Percentiles rank a stretch among this genome's conserved stretches.
These are phyloP conservation scores for Pythium scleroteichum DNA, from an alignment of 352 stramenopile genomes.

Conservation along the genomic window DNA sequence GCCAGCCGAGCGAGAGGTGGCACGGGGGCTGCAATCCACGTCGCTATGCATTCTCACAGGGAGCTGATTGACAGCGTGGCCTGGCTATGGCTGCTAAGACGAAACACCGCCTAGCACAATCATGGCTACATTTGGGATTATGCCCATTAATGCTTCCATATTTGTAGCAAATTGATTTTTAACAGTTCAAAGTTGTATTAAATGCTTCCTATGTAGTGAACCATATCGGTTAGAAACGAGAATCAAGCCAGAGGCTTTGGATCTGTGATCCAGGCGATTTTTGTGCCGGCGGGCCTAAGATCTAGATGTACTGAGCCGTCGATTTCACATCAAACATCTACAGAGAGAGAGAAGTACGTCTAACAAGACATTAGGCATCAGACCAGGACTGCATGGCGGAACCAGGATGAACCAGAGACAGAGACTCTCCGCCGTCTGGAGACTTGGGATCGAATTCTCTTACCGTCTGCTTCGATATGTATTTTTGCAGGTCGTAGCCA, in stretches of 20 bases:
- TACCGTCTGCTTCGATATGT: no score
- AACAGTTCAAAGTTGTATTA: no score
- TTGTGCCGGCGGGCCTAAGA: no score
- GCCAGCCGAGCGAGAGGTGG: neutral
- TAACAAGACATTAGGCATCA: no score
- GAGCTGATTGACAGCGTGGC: constrained; percentile 2
- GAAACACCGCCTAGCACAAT: constrained; percentile 25
- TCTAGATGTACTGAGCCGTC: neutral
- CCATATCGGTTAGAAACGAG: neutral
- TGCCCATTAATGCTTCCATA: neutral
- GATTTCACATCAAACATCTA: constrained; percentile 2
- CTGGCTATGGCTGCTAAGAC: constrained; percentile 16
- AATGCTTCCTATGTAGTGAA: neutral
- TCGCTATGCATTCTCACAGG: constrained; percentile 1
- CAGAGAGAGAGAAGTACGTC: no score
- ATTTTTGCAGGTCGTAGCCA: no score
- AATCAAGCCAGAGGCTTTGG: constrained; percentile 22
- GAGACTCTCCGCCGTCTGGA: no score
- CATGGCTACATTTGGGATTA: constrained; percentile 14
- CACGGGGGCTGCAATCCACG: neutral
- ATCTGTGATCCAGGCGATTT: no score
- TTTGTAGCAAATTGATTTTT: no score
- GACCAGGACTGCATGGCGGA: no score
- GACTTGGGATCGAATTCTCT: no score
- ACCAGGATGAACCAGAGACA: no score